Evolutionary conservation across 2,329 filamentous ascomycete genomes (phyloP).

Genomic region (Helicocarpus griseus): DNA sequence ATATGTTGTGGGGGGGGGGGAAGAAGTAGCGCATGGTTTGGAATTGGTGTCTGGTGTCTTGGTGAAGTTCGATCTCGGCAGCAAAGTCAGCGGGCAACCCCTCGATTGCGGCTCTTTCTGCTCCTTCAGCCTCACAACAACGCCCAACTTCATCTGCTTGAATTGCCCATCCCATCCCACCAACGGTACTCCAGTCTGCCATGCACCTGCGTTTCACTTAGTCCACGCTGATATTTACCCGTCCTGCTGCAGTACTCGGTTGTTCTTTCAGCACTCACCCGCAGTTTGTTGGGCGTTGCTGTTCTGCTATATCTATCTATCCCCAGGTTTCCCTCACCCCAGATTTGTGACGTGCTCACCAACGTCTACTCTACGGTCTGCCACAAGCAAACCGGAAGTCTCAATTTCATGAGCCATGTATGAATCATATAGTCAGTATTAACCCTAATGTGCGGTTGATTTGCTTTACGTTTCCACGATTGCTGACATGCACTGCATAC

Average conservation of each 20-base stretch:
- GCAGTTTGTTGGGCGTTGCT: neutral
- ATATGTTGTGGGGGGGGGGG: neutral
- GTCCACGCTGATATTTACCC: neutral
- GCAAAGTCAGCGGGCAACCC: neutral
- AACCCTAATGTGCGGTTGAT: neutral
- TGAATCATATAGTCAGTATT: conserved; percentile 34
- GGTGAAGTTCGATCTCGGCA: neutral
- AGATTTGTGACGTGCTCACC: neutral
- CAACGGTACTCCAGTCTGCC: neutral
- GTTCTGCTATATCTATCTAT: neutral
- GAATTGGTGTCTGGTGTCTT: too few species aligned
- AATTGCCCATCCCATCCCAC: neutral
- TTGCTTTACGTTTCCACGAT: conserved; percentile 4
- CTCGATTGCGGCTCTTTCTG: neutral
- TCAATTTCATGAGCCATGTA: conserved; percentile 26
- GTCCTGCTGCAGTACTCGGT: neutral
- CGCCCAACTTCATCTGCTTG: neutral
- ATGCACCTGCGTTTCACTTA: neutral
- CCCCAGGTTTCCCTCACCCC: neutral
- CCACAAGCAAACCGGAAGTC: neutral
- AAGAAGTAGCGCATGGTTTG: neutral
- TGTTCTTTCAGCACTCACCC: neutral
- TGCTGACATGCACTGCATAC: neutral
- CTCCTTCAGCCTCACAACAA: neutral
- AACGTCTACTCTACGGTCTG: neutral